Evolutionary conservation across 2,329 filamentous ascomycete species (phyloP), one percentile per base, ranked within the genome.

Genomic region (Triangularia setosa): DNA sequence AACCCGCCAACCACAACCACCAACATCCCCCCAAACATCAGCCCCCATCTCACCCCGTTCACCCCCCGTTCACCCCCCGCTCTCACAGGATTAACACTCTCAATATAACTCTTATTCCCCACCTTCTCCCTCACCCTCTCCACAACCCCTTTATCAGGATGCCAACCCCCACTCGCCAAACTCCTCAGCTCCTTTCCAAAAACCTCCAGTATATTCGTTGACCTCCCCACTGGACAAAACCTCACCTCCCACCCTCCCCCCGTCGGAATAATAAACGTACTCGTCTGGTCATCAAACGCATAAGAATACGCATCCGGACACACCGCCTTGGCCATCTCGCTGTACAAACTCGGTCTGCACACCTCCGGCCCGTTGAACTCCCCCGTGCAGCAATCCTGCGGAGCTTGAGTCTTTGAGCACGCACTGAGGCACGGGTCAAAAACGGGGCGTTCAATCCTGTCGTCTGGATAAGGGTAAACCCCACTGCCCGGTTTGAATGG

Each of bases 251-350:
- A 95, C 0, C 90, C 90, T 23, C 89, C 90, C 18, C 91, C 91
- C 11, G 75, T 80, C 2, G 86, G 86, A 35, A 88, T 79, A 69
- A 87, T 85, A 70, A 88, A 89, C 0, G 86, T 88, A 16, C 82
- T 85, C 28, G 79, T 78, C 66, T 80, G 77, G 71, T 87, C 84
- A 69, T 87, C 83, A 75, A 85, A 86, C 59, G 90, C 88, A 74
- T 85, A 96, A 72, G 89, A 92, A 77, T 95, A 96, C 2, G 91
- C 91, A 76, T 96, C 92, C 0, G 92, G 91, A 73, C 92, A 96
- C 12, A 94, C 83, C 3, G 77, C 78, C 79, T 96, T 95, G 61
- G 90, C 90, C 11, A 81, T 80, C 64, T 80, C 84, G 69, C 88
- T 87, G 78, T 93, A 95, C 48, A 84, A 77, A 59, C 87, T 87